Evolutionary conservation across 1,284 basidiomycete species (phyloP).

Genomic region (Rhodotorula sp.): DNA sequence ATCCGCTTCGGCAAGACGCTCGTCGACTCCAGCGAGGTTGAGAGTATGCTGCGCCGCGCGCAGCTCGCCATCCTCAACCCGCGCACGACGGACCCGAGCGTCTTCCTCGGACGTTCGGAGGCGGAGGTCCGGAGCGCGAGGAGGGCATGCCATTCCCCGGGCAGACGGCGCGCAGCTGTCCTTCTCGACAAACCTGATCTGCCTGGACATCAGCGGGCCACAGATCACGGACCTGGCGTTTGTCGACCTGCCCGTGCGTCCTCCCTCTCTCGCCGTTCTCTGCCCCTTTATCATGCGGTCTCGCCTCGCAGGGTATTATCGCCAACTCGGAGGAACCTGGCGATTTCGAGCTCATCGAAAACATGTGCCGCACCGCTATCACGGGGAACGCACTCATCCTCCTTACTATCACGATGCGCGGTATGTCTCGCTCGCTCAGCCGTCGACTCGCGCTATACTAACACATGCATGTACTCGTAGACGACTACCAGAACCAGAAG

Average conservation of each 20-base stretch:
- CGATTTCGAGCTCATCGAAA: conserved; percentile 56
- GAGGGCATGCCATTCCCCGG: not conserved
- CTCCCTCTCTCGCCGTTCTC: no score
- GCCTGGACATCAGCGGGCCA: conserved; percentile 65
- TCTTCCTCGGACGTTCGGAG: conserved; percentile 56
- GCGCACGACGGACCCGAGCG: conserved; percentile 38
- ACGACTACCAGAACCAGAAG: conserved; percentile 73
- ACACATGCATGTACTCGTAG: no score
- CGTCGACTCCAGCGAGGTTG: conserved; percentile 62
- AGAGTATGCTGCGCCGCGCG: conserved; percentile 67
- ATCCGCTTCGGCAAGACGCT: no score
- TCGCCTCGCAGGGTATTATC: conserved; percentile 57
- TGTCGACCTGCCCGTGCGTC: conserved; percentile 62
- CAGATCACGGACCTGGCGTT: conserved; percentile 72
- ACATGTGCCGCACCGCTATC: conserved; percentile 64
- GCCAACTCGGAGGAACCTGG: conserved; percentile 61
- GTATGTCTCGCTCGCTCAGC: no score
- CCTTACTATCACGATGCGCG: conserved; percentile 66
- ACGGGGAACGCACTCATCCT: conserved; percentile 68
- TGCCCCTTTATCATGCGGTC: no score
- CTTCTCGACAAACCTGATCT: conserved; percentile 67
- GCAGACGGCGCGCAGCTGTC: conserved; percentile 20
- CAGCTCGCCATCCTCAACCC: conserved; percentile 73
- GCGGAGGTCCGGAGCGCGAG: conserved; percentile 13
- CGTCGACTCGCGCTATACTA: no score